Percentiles rank a stretch among this genome's conserved stretches.
Conservation (phyloP, 164 flowering plant species). For the Magnolia officinalis region DNA sequence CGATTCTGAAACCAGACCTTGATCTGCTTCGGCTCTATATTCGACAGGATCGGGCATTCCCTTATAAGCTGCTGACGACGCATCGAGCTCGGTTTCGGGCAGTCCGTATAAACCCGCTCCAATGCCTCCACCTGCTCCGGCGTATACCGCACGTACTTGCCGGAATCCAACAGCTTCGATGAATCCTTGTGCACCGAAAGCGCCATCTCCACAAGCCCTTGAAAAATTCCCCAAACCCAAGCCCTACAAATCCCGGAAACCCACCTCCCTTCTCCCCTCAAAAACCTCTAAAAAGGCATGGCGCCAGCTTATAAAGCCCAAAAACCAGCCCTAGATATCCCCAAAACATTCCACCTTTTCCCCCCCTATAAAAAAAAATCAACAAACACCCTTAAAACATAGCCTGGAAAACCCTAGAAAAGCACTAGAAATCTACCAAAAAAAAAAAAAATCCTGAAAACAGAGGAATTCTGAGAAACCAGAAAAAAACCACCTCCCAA, state of each 20-base stretch:
- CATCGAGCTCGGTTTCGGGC: slow-evolving; percentile 82
- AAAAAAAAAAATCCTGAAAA: not conserved
- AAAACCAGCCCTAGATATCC: not conserved
- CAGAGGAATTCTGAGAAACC: not conserved
- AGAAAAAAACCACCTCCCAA: not conserved
- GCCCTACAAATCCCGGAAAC: not conserved
- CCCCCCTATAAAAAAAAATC: too few relatives aligned
- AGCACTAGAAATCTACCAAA: not conserved
- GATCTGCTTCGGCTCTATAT: slow-evolving; percentile 90
- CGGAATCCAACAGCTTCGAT: slow-evolving; percentile 45
- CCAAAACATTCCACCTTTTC: not conserved
- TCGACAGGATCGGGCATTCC: slow-evolving; percentile 78
- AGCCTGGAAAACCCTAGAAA: not conserved
- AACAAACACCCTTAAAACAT: not conserved
- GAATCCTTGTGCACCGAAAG: slow-evolving; percentile 39
- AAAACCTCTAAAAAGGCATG: not conserved
- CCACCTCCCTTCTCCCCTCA: not conserved
- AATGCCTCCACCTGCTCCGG: slow-evolving; percentile 90
- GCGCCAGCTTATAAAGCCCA: not conserved
- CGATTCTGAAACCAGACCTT: slow-evolving; percentile 95
- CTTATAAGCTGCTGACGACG: slow-evolving; percentile 78
- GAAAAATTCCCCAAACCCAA: not conserved
- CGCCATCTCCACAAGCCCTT: slow-evolving; percentile 28
- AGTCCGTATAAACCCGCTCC: slow-evolving; percentile 79
- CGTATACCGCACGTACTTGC: slow-evolving; percentile 82